These are phyloP conservation scores for Tricholoma hemisulphureum DNA, from an alignment of 768 basidiomycete genomes.

Conservation along the genomic window DNA sequence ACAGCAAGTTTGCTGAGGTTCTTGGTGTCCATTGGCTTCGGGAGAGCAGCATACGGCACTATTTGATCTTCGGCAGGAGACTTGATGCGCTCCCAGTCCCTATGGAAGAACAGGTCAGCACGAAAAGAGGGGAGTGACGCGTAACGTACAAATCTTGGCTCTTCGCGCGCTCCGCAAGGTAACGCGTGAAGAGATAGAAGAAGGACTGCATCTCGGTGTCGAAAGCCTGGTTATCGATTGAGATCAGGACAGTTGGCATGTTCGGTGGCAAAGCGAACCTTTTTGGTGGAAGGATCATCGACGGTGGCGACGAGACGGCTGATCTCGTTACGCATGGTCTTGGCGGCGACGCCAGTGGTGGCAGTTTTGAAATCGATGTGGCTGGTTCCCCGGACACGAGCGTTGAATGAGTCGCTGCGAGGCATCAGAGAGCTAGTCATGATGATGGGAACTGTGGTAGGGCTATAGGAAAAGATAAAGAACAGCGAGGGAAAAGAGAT, in stretches of 20 bases:
- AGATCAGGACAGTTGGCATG: constrained; percentile 6
- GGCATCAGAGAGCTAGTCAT: constrained; percentile 60
- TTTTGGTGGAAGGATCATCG: constrained; percentile 74
- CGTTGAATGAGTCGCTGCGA: constrained; percentile 64
- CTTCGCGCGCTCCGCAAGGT: constrained; percentile 85
- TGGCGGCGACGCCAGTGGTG: constrained; percentile 88
- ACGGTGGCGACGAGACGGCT: constrained; percentile 88
- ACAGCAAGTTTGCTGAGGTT: constrained; percentile 92
- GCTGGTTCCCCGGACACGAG: constrained; percentile 71
- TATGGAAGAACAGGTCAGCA: constrained; percentile 28
- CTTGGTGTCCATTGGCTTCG: constrained; percentile 52
- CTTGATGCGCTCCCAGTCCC: constrained; percentile 88
- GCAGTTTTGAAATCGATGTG: constrained; percentile 99
- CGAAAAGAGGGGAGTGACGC: constrained; percentile 2
- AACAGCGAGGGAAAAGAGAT: constrained; percentile 11
- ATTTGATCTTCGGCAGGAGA: constrained; percentile 85
- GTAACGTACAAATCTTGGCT: constrained; percentile 76
- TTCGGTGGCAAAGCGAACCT: constrained; percentile 45
- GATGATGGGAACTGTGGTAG: constrained; percentile 27
- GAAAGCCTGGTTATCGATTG: constrained; percentile 60
- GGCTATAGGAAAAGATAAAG: constrained; percentile 12
- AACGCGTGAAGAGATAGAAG: constrained; percentile 94
- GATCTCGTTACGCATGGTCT: constrained; percentile 98
- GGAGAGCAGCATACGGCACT: constrained; percentile 75
- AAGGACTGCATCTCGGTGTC: constrained; percentile 96